These are phyloP conservation scores for Copromyces sp. DNA, from an alignment of 495 filamentous ascomycete genomes.

Conservation along the genomic window DNA sequence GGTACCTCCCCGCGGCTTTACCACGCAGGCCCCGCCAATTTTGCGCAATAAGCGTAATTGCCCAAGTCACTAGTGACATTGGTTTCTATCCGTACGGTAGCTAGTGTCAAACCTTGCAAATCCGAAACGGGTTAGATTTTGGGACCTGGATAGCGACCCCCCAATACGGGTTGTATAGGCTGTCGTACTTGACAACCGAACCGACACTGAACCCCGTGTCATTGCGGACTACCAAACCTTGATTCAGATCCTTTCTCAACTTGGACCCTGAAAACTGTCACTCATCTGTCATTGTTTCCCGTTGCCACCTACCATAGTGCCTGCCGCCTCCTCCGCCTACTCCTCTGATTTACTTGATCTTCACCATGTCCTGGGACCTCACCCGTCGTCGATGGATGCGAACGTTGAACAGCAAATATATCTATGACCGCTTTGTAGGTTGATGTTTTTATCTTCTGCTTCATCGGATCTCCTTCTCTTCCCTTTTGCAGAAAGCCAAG, in stretches of 20 bases:
- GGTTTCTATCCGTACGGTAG: too few species aligned
- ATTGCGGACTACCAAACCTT: background rate
- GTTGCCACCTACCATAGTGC: background rate
- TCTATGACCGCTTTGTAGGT: conserved; percentile 73
- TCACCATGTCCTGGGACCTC: conserved; percentile 44
- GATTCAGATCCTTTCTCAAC: background rate
- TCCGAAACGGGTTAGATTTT: too few species aligned
- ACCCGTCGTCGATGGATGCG: conserved; percentile 53
- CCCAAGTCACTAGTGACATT: too few species aligned
- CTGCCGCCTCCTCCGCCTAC: background rate
- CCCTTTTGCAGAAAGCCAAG: background rate
- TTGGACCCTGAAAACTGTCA: background rate
- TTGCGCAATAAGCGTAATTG: too few species aligned
- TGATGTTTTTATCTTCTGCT: conserved; percentile 13
- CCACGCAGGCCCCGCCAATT: too few species aligned
- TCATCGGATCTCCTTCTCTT: conserved; percentile 9
- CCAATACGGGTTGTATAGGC: background rate
- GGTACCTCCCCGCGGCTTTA: too few species aligned
- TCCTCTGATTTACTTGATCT: background rate
- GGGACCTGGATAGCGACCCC: too few species aligned
- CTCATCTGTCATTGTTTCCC: background rate
- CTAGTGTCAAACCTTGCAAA: too few species aligned
- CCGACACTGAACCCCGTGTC: background rate
- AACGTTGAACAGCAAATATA: conserved; percentile 64
- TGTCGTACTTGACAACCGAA: background rate